Base-by-base conservation (phyloP, 1,284 basidiomycete genomes). In the Malassezia japonica region DNA sequence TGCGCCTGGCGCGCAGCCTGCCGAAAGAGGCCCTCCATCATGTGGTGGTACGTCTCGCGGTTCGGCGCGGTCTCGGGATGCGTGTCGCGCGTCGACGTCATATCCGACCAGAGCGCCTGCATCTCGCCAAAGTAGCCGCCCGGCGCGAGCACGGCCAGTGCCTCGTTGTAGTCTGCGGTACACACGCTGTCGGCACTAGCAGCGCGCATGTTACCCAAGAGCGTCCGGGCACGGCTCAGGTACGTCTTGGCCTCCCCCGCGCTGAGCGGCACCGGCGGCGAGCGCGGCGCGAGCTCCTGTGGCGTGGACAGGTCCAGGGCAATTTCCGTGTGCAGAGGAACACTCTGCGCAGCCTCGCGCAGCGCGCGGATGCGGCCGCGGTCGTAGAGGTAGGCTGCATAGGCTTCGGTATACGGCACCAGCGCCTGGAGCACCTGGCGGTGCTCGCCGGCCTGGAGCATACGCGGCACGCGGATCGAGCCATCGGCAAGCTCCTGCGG, bases 11-110 rank as follows among this genome's bases (percentile, higher is more conserved):
- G 57, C 29, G 51, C 46, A 13, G 61, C 56, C 32, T 67, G 60
- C 18, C 58, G 58, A 38, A 52, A 60, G 24, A 68, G 55, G 29
- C 64, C 66, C 20, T 62, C 24, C 61, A 68, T 63, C 39, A 68
- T 55, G 46, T 59, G 48, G 23, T 55, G 39, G 45, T 66, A 68
- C 8, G 66, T 68, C 27, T 49, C 21, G 12, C 38, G 27, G 39
- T 59, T 54, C 12, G 66, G 64, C 39, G 35, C 39, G 18, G 18
- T 47, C 42, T 24, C 33, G 38, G 8, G 43, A 28, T 39, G 35
- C 2, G 47, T 13, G 10, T 46, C 46, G 21, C 37, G 31, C 7
- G 52, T 32, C n/a, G 48, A 55, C 18, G 34, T 54, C 46, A 66
- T 58, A 5, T 59, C 52, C 36, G 60, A 50, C 61, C 65, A 69